Base-by-base conservation (phyloP, 306 rosid species). In the Trifolium subterraneum region DNA sequence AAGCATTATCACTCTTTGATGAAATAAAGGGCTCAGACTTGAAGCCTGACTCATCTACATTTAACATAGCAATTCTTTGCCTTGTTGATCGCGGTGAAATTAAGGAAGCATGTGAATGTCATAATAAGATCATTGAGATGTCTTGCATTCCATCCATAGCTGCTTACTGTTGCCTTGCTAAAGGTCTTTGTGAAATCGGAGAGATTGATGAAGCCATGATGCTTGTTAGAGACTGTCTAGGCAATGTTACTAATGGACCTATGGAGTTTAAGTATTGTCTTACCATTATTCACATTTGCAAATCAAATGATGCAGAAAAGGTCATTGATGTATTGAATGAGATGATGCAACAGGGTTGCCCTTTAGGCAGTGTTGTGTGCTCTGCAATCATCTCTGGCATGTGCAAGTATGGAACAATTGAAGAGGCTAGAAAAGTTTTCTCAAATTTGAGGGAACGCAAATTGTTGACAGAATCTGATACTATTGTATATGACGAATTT, bases 381-480 rank as follows among this genome's bases (percentile, higher is more conserved):
- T 85, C 86, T 70, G 86, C 93, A 9, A 63, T 93, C 68, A 87
- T 93, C 76, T 89, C 85, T 11, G 96, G 94, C 84, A 89, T 88
- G 94, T 81, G 84, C 56, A 88, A 80, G 86, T 59, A 93, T 56
- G 96, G 97, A 72, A 84, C 92, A 2, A 74, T 93, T 33, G 94
- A 91, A 77, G 97, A 86, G 89, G 93, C 94, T 18, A 84, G 93
- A 87, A 93, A 88, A 77, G 82, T 91, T 69, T 88, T 91, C 79
- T 68, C 81, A 3, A 78, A 78, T 61, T 67, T 89, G 86, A 86
- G 75, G 73, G 94, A 85, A 70, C 84, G 82, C 35, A 81, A 78
- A 42, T 70, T 84, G 68, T 60, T 89, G 78, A 86, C 85, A 1
- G 97, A 93, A 84, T 88, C 96, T n/a, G 84, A 82, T 59, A 71